phyloP scores from a whole-genome alignment of 495 filamentous ascomycete species.

The Penicilliopsis zonata region DNA sequence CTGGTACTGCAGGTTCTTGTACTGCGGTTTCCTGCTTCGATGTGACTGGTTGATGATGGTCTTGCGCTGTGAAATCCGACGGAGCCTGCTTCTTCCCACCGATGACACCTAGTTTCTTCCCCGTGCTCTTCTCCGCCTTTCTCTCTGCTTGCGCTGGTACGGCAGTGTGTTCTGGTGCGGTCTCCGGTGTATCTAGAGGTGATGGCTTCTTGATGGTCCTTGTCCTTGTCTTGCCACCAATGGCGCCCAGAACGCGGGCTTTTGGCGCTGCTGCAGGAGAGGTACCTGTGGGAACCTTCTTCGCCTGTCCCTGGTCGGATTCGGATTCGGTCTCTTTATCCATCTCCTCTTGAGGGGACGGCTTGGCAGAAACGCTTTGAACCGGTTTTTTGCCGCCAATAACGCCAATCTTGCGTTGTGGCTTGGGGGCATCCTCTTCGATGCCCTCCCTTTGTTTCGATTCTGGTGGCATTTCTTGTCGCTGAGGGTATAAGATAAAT shows the following conservation, averaged over 20 bases:
- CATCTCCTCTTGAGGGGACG: background rate
- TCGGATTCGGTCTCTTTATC: slow-evolving; percentile 14
- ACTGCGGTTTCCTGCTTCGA: background rate
- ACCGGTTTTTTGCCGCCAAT: slow-evolving; percentile 8
- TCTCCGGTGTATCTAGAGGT: background rate
- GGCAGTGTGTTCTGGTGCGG: too few species aligned
- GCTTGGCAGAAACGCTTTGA: background rate
- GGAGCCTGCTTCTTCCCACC: slow-evolving; percentile 19
- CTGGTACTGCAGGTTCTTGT: slow-evolving; percentile 8
- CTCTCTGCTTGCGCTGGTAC: background rate
- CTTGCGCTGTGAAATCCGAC: slow-evolving; percentile 5
- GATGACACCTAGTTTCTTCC: slow-evolving; percentile 18
- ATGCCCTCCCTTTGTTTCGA: slow-evolving; percentile 8
- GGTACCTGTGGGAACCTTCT: slow-evolving; percentile 1
- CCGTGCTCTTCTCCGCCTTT: background rate
- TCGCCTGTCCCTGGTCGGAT: slow-evolving; percentile 2
- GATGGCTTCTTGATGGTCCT: slow-evolving; percentile 1
- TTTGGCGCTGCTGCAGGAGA: background rate
- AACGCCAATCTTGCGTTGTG: slow-evolving; percentile 4
- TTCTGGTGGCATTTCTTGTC: slow-evolving; percentile 26
- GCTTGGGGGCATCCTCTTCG: background rate
- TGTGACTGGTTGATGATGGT: slow-evolving; percentile 2
- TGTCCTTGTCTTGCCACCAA: slow-evolving; percentile 9
- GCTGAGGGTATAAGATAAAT: slow-evolving; percentile 11
- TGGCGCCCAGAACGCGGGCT: slow-evolving; percentile 6